Conservation (phyloP, 1,284 basidiomycete genomes). For the Phylloboletellus chloephorus region DNA sequence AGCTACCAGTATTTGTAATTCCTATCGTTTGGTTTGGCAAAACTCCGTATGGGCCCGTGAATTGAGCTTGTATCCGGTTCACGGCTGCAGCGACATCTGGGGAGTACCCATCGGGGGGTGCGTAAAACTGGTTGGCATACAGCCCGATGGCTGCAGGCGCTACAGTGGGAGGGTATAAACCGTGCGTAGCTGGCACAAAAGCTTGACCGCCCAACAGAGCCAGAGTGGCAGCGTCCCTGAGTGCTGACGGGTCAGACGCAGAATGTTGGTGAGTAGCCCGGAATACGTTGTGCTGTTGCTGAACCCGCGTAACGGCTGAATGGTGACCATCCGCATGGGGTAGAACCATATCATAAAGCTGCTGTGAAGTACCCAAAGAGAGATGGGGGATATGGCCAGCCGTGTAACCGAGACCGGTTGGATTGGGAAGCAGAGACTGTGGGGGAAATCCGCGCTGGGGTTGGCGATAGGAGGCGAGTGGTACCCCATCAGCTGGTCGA, state of each 20-base stretch:
- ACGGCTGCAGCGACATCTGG: conserved; percentile 56
- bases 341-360: conserved; percentile 74
- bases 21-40: conserved; percentile 36
- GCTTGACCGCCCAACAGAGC: conserved; percentile 56
- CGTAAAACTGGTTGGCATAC: conserved; percentile 66
- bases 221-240: conserved; percentile 61
- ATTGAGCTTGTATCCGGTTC: conserved; percentile 52
- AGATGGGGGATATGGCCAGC: conserved; percentile 53
- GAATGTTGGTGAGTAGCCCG: conserved; percentile 72
- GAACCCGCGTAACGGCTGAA: conserved; percentile 64
- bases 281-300: conserved; percentile 69
- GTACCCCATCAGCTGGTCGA: conserved; percentile 43
- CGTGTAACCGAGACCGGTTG: conserved; percentile 51
- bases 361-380: conserved; percentile 64
- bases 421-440: conserved; percentile 49
- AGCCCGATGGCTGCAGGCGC: conserved; percentile 48
- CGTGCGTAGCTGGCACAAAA: conserved; percentile 40
- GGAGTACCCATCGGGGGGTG: conserved; percentile 52
- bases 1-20: conserved; percentile 37
- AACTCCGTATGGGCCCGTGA: conserved; percentile 52
- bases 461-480: conserved; percentile 51
- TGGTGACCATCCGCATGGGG: conserved; percentile 54
- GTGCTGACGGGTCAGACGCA: conserved; percentile 67
- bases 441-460: conserved; percentile 52
- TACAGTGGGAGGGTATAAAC: conserved; percentile 48